phyloP scores from a whole-genome alignment of 768 basidiomycete genomes.

The Pleurotus djamor region DNA sequence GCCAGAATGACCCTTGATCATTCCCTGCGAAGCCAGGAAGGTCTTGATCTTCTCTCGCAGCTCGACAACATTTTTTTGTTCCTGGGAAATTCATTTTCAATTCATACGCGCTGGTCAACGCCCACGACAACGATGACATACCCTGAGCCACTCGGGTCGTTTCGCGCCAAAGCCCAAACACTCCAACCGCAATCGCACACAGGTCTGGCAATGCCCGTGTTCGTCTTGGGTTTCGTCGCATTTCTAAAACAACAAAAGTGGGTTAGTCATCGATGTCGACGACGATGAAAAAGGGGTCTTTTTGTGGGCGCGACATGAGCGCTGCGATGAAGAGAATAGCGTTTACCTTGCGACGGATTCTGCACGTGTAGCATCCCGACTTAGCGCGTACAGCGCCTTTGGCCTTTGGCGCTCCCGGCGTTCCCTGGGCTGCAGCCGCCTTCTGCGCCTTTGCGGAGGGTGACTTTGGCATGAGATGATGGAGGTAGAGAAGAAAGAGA shows the following conservation, averaged over 20 bases:
- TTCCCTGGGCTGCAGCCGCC: constrained; percentile 25
- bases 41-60: constrained; percentile 78
- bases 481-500: constrained; percentile 13
- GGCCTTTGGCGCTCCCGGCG: constrained; percentile 59
- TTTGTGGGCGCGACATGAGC: constrained; percentile 2
- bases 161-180: constrained; percentile 86
- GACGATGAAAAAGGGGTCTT: constrained; percentile 8
- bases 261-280: constrained; percentile 8
- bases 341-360: constrained; percentile 78
- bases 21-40: constrained; percentile 78
- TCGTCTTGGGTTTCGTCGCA: constrained; percentile 73
- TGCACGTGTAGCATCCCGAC: constrained; percentile 87
- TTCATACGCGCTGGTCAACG: background rate
- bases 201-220: constrained; percentile 70
- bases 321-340: constrained; percentile 11
- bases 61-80: constrained; percentile 63
- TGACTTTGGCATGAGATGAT: constrained; percentile 42
- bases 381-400: constrained; percentile 85
- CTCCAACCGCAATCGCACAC: constrained; percentile 76
- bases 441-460: constrained; percentile 34
- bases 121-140: constrained; percentile 31
- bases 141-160: constrained; percentile 83
- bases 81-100: constrained; percentile 34
- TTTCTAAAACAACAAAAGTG: constrained; percentile 48
- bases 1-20: constrained; percentile 88